phyloP scores from a whole-genome alignment of 139 green algal species.

The Chlorella ohadii region DNA sequence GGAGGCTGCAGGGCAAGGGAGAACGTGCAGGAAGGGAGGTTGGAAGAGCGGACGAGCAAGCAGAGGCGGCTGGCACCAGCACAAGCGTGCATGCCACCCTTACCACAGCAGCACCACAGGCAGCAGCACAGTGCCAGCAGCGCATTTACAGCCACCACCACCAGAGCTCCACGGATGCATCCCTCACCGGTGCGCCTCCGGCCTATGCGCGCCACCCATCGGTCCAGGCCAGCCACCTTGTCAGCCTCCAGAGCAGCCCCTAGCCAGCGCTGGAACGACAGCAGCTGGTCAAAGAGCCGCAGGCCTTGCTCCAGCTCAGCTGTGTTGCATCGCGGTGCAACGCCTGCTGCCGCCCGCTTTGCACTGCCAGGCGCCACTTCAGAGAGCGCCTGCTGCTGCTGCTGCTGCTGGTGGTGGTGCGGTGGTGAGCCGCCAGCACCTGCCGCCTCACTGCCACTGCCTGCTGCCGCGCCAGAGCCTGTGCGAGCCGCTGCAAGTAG shows the following conservation, averaged over 20 bases:
- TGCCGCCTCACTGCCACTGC: not conserved
- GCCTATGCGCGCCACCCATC: not conserved
- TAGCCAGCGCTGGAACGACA: slow-evolving; percentile 3
- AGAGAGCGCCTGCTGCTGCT: not conserved
- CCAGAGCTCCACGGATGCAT: no score
- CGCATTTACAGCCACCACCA: no score
- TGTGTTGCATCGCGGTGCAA: slow-evolving; percentile 1
- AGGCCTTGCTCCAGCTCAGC: slow-evolving; percentile 26
- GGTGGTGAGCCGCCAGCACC: no score
- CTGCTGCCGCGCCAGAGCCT: not conserved
- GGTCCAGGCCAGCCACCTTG: not conserved
- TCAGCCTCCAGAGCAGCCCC: not conserved
- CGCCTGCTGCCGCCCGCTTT: no score
- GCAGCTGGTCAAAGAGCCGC: slow-evolving; percentile 20
- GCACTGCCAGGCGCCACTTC: not conserved
- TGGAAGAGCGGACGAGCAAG: not conserved
- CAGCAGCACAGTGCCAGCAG: no score
- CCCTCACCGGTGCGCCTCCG: not conserved
- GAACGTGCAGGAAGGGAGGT: not conserved
- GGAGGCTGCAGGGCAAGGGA: not conserved
- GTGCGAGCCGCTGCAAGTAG: not conserved
- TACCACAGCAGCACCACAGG: no score
- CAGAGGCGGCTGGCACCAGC: not conserved
- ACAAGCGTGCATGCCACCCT: no score
- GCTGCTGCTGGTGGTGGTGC: slow-evolving; percentile 3